Evolutionary conservation across 2,329 filamentous ascomycete species (phyloP).

Genomic region (Fusarium sp.): DNA sequence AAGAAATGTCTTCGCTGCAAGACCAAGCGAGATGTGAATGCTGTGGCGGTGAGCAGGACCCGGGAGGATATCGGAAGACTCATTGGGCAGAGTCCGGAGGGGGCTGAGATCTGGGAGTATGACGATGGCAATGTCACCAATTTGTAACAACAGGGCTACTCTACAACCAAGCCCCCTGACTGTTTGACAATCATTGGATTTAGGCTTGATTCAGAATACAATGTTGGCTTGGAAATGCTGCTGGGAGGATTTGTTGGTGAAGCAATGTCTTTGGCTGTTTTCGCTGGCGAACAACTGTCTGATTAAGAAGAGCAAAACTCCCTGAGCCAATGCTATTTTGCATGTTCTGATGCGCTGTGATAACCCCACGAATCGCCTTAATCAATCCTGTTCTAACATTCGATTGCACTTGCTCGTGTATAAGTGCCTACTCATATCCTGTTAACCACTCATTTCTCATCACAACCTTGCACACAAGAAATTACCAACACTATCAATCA

Average conservation of each 20-base stretch:
- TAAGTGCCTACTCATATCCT: background rate
- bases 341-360: accelerated
- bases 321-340: accelerated
- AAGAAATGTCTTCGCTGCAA: background rate
- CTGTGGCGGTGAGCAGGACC: background rate
- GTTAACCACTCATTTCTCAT: too few relatives aligned
- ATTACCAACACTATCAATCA: too few relatives aligned
- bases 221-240: background rate
- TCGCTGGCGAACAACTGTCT: background rate
- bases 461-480: too few relatives aligned
- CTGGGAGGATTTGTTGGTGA: accelerated
- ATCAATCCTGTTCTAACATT: background rate
- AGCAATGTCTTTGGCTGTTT: background rate
- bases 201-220: background rate
- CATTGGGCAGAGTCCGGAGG: accelerated
- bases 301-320: background rate
- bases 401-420: accelerated
- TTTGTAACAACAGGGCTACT: background rate
- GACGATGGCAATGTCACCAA: accelerated
- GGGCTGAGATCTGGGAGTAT: background rate
- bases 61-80: background rate
- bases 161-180: background rate
- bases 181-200: background rate
- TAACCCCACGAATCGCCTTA: accelerated
- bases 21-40: background rate